Percentiles rank a stretch among this genome's conserved stretches.
These are phyloP conservation scores for Eutrema salsugineum DNA, from an alignment of 441 rosid species.

Conservation along the genomic window DNA sequence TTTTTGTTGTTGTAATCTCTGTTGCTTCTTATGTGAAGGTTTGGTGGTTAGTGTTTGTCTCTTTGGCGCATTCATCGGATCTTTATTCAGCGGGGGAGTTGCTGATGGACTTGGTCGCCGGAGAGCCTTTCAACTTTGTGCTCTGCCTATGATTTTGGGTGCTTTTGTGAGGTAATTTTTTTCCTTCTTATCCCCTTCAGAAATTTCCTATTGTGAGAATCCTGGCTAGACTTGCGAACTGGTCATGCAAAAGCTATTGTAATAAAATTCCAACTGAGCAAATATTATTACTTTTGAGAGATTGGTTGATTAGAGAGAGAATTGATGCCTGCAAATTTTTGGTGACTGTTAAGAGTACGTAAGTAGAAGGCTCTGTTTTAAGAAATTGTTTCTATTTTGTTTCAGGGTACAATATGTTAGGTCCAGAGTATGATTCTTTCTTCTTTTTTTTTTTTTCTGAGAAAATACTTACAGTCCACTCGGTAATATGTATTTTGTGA, in stretches of 20 bases:
- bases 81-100: slow-evolving; percentile 83
- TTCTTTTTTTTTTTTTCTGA: background rate
- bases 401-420: background rate
- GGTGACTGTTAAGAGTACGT: background rate
- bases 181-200: background rate
- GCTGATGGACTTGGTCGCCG: slow-evolving; percentile 94
- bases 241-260: background rate
- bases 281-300: background rate
- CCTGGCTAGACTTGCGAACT: background rate
- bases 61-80: slow-evolving; percentile 85
- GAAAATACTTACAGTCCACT: background rate
- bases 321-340: background rate
- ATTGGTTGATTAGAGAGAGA: background rate
- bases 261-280: background rate
- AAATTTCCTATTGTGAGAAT: background rate
- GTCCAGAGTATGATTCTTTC: background rate
- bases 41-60: slow-evolving; percentile 91
- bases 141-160: slow-evolving; percentile 87
- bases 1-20: background rate
- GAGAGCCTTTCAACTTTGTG: slow-evolving; percentile 81
- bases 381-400: background rate
- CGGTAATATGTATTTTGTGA: background rate
- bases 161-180: slow-evolving; percentile 65
- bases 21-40: slow-evolving; percentile 45
- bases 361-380: background rate